These are phyloP conservation scores for Calonectria multiphialidica DNA, from an alignment of 2,329 filamentous ascomycete genomes.

Conservation along the genomic window DNA sequence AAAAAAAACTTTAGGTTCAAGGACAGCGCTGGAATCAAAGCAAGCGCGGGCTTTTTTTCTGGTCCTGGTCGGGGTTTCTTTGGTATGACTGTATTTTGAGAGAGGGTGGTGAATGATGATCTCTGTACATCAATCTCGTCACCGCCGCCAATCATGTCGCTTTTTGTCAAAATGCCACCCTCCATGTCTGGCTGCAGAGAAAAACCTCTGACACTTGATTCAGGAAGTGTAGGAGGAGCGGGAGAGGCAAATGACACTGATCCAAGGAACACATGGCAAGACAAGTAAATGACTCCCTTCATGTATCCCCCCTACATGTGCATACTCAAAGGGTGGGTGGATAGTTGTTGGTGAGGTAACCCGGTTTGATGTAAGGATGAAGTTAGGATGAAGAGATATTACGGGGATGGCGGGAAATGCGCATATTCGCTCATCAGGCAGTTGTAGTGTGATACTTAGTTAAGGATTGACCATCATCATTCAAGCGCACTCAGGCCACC, in stretches of 20 bases:
- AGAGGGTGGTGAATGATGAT: slow-evolving; percentile 7
- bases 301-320: background rate
- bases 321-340: background rate
- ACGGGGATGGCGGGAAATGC: background rate
- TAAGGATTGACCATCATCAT: background rate
- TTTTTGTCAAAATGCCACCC: background rate
- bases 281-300: background rate
- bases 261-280: background rate
- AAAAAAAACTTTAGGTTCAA: background rate
- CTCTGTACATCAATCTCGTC: background rate
- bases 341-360: background rate
- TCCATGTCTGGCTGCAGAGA: background rate
- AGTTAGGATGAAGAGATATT: background rate
- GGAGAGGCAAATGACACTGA: background rate
- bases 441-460: background rate
- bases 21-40: background rate
- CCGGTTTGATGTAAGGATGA: background rate
- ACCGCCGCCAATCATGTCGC: background rate
- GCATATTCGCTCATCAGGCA: background rate
- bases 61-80: too few species aligned
- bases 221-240: background rate
- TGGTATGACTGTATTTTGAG: background rate
- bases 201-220: background rate
- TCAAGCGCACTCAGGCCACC: background rate
- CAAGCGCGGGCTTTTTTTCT: too few species aligned